Evolutionary conservation across 1,284 basidiomycete species (phyloP), one percentile per base, ranked within the genome.

Genomic region (Cryptococcus hybrid): DNA sequence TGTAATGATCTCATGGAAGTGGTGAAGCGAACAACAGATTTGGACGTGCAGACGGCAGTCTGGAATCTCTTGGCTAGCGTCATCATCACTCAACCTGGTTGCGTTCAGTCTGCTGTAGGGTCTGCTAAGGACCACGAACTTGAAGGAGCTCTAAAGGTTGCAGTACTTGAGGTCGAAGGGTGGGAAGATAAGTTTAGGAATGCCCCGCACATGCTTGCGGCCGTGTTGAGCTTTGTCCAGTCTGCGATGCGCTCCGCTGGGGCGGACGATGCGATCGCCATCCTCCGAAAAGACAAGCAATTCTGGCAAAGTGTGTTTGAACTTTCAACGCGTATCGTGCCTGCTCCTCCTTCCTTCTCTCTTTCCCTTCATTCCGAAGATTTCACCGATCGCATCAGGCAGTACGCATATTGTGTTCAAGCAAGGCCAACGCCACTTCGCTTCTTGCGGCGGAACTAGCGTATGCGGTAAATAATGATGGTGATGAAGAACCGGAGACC

Each of bases 61-160:
- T 96, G 93, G 92, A 84, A 83, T 58, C 88, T 96, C 66, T 85
- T 95, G 34, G 82, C 88, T 0, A 82, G 90, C 11, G 87, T 91
- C 3, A 85, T 93, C 18, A 86, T 90, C 61, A 88, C 86, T 56
- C 92, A 95, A 69, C 92, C 93, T 1, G 91, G 92, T 0, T 82
- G 96, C 5, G 90, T 90, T 0, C 84, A 85, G 47, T 81, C 96
- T 13, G 87, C 95, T 92, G 52, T 85, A 85, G 0, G 92, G 86
- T 2, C 83, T 84, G 73, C 71, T 12, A 70, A 70, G 5, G 60
- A 84, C 1, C 76, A 89, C 5, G 81, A 83, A 54, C 80, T 86
- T 5, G 51, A 60, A 36, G 56, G 64, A n/a, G 51, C 65, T 0
- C 62, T 82, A 43, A 71, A 72, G 52, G 67, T 74, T 24, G 90